phyloP scores from a whole-genome alignment of 169 alveolate species.

The Plasmodium fragile region DNA sequence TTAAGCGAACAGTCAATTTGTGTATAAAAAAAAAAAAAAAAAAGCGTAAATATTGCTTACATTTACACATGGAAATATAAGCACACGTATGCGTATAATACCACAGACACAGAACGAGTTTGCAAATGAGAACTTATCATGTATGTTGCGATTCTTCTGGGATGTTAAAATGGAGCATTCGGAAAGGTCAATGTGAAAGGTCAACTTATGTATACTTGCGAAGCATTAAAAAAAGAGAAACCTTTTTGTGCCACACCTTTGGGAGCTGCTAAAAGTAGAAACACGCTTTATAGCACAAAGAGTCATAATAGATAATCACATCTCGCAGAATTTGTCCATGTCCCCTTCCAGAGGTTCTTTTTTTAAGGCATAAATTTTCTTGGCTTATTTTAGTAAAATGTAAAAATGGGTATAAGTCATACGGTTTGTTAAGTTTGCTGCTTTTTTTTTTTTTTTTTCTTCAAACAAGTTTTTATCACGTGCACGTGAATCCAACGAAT shows the following conservation, averaged over 20 bases:
- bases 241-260: background rate
- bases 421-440: background rate
- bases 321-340: background rate
- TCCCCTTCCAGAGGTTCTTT: background rate
- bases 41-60: background rate
- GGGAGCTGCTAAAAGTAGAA: background rate
- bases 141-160: conserved; percentile 11
- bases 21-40: conserved; percentile 1
- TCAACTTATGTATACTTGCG: background rate
- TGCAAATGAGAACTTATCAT: background rate
- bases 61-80: background rate
- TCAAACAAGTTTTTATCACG: background rate
- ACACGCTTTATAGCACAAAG: background rate
- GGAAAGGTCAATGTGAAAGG: background rate
- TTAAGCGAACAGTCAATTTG: conserved; percentile 6
- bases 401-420: background rate
- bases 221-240: background rate
- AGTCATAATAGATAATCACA: background rate
- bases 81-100: background rate
- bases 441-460: conserved; percentile 3
- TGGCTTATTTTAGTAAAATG: background rate
- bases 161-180: background rate
- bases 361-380: background rate
- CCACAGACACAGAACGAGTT: conserved; percentile 6
- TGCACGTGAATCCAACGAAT: background rate